Evolutionary conservation across 371 early-diverging fungal genomes (phyloP).

Genomic region (Batkoa obscura): DNA sequence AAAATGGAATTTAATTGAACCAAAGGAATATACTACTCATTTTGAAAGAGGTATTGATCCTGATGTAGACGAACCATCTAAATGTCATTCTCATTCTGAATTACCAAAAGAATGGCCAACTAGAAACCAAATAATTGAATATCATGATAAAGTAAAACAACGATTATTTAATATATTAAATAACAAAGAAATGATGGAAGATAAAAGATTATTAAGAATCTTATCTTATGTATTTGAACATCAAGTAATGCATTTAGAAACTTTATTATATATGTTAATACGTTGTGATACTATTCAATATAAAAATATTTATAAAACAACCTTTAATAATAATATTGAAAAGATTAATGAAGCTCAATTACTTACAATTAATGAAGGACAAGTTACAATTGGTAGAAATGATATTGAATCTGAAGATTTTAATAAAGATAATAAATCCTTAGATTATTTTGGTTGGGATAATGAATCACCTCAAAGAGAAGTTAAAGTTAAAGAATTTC

Average conservation of each 20-base stretch:
- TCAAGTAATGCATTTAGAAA: slow-evolving; percentile 81
- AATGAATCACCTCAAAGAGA: slow-evolving; percentile 47
- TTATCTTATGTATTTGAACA: slow-evolving; percentile 80
- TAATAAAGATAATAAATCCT: not conserved
- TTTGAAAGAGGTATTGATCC: slow-evolving; percentile 92
- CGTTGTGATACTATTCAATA: slow-evolving; percentile 27
- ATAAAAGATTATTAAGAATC: slow-evolving; percentile 28
- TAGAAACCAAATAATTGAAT: slow-evolving; percentile 34
- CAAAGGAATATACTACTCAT: slow-evolving; percentile 38
- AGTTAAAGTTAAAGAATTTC: slow-evolving; percentile 21
- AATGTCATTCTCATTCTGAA: slow-evolving; percentile 59
- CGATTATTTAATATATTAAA: slow-evolving; percentile 27
- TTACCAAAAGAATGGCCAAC: slow-evolving; percentile 65
- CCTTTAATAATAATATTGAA: not conserved
- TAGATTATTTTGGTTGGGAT: slow-evolving; percentile 62
- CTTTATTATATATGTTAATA: slow-evolving; percentile 67
- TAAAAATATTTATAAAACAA: slow-evolving; percentile 4
- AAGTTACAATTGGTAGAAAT: slow-evolving; percentile 30
- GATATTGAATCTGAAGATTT: slow-evolving; percentile 26
- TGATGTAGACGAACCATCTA: slow-evolving; percentile 55
- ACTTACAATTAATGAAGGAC: slow-evolving; percentile 4
- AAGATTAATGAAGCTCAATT: slow-evolving; percentile 5
- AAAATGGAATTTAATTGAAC: slow-evolving; percentile 31
- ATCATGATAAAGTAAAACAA: slow-evolving; percentile 36
- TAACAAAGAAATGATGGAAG: slow-evolving; percentile 15